Conservation (phyloP, 352 stramenopile species). For the Pseudoperonospora humuli region DNA sequence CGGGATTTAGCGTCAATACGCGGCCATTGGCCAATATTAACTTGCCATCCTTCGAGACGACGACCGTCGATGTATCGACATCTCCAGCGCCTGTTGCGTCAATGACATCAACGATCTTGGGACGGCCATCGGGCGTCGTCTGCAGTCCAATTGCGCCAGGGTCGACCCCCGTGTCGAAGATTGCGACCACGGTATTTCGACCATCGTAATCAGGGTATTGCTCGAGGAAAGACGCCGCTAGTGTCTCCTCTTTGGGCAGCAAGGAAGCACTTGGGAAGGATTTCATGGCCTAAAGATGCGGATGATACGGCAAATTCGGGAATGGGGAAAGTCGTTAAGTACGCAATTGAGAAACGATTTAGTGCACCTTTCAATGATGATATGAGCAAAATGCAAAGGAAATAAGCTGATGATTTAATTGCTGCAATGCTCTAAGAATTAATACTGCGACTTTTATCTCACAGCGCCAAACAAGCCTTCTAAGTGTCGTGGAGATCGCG, state of each 20-base stretch:
- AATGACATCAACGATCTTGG: slow-evolving; percentile 93
- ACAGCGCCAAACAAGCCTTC: too few relatives aligned
- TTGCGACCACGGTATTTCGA: slow-evolving; percentile 86
- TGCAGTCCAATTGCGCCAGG: slow-evolving; percentile 84
- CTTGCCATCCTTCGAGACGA: slow-evolving; percentile 44
- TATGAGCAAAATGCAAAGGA: too few relatives aligned
- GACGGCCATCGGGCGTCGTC: slow-evolving; percentile 74
- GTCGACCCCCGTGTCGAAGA: slow-evolving; percentile 95
- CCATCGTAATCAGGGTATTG: slow-evolving; percentile 87
- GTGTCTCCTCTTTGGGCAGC: slow-evolving; percentile 90
- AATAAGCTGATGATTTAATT: too few relatives aligned
- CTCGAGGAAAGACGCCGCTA: slow-evolving; percentile 69
- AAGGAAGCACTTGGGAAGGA: slow-evolving; percentile 56
- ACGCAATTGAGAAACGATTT: too few relatives aligned
- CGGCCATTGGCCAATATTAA: slow-evolving; percentile 37
- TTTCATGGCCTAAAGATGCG: too few relatives aligned
- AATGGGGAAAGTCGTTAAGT: too few relatives aligned
- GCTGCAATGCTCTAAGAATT: too few relatives aligned
- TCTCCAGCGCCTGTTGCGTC: slow-evolving; percentile 93
- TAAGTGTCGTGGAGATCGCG: too few relatives aligned
- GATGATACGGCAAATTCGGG: too few relatives aligned
- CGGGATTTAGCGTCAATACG: slow-evolving; percentile 66
- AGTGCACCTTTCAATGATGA: too few relatives aligned
- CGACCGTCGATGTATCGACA: slow-evolving; percentile 78
- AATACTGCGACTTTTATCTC: too few relatives aligned